These are phyloP conservation scores for Ophiostoma tasmaniense DNA, from an alignment of 2,329 filamentous ascomycete species.

Conservation along the genomic window DNA sequence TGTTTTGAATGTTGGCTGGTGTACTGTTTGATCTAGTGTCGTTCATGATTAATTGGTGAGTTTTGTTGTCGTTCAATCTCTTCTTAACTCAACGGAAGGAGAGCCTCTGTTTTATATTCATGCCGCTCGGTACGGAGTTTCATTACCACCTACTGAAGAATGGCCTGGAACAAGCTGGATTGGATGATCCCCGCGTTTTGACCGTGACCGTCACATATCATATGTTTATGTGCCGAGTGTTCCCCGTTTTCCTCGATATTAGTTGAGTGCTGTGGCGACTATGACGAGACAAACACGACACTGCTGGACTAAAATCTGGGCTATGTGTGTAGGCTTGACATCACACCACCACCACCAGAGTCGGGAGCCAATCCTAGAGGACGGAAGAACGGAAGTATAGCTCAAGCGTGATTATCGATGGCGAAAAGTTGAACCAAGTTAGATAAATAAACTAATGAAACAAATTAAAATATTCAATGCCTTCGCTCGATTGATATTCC, in stretches of 20 bases:
- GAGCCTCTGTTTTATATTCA: neutral
- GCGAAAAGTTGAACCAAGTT: too few species aligned
- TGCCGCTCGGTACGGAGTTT: neutral
- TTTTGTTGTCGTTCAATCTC: neutral
- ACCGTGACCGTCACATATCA: neutral
- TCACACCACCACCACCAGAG: neutral
- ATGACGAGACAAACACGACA: neutral
- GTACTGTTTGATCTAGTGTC: neutral
- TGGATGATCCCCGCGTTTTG: neutral
- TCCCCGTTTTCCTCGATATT: neutral
- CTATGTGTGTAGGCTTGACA: neutral
- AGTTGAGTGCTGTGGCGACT: neutral
- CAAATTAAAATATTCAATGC: too few species aligned
- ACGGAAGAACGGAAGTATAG: neutral
- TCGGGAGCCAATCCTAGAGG: neutral
- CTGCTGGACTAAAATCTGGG: neutral
- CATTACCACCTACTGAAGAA: neutral
- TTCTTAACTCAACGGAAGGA: neutral
- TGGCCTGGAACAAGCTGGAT: neutral
- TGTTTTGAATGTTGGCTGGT: neutral
- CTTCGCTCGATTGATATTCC: too few species aligned
- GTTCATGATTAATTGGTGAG: neutral
- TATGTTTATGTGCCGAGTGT: neutral
- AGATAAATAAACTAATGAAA: too few species aligned
- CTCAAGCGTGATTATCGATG: too few species aligned